Evolutionary conservation across 768 basidiomycete genomes (phyloP), one percentile per base, ranked within the genome.

Genomic region (Auricularia auricula-judae): DNA sequence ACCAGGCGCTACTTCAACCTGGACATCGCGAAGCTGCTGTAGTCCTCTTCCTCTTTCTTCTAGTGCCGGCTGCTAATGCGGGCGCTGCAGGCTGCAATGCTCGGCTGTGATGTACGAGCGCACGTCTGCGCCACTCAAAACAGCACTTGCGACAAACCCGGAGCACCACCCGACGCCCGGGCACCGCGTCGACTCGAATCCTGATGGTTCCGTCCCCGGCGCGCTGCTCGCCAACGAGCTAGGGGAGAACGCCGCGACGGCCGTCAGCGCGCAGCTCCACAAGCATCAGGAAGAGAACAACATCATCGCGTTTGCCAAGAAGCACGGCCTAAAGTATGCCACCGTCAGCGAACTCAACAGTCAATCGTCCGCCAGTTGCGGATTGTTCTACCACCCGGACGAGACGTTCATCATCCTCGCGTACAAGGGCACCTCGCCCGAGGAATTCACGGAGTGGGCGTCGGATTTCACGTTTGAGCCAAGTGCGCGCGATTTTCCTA

Each of bases 21-120:
- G 10, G 69, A 70, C 12, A 42, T 42, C 36, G 68, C 68, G 21
- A 68, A 68, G 43, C 43, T 68, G 4, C 62, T 68, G 64, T 68
- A 42, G 35, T 36, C 34, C 21, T 10, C 14, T 42, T 14, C 39
- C 39, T 42, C 39, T 42, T 42, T 42, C 39, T 14, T 42, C 8
- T 42, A 7, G 8, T 42, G 39, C 39, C 39, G 29, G 29, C 39
- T 42, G 7, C 39, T 42, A 14, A 42, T 14, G 8, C 39, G 39
- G 39, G 12, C 39, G 7, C 39, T 29, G 29, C 29, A 42, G 39
- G 34, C 61, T 70, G 23, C 69, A 70, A 61, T 70, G 69, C 44
- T 61, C 69, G 16, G 69, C 69, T 3, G 62, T 70, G 12, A 70
- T 67, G 66, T 70, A 70, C 42, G 69, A 68, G 43, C 67, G 69